Percentiles rank a stretch among this genome's conserved stretches.
These are phyloP conservation scores for Trypanosoma vivax DNA, from an alignment of 208 protist species.

Conservation along the genomic window DNA sequence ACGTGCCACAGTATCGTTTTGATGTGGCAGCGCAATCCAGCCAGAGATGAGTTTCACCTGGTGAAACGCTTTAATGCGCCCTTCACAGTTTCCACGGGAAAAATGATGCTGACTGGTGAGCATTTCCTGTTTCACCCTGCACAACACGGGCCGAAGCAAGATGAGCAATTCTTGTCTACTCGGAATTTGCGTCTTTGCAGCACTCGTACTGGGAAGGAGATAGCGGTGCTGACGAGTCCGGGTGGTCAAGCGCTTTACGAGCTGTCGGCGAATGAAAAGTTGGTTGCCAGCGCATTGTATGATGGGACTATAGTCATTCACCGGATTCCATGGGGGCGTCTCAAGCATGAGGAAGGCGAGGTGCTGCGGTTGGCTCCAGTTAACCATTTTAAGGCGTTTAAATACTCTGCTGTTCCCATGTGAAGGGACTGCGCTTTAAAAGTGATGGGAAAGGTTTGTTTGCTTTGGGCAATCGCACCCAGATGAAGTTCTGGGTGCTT, in stretches of 20 bases:
- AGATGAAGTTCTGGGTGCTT: slow-evolving; percentile 20
- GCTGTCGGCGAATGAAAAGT: slow-evolving; percentile 13
- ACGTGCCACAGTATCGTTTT: slow-evolving; percentile 18
- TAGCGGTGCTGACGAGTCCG: slow-evolving; percentile 11
- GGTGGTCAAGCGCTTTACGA: slow-evolving; percentile 4
- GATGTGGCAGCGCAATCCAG: slow-evolving; percentile 8
- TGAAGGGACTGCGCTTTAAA: slow-evolving; percentile 12
- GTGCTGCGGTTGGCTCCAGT: slow-evolving; percentile 1
- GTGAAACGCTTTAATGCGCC: not conserved
- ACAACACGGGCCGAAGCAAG: not conserved
- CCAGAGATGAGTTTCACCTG: slow-evolving; percentile 11
- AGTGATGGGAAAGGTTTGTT: slow-evolving; percentile 11
- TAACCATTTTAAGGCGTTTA: slow-evolving; percentile 13
- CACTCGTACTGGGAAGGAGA: not conserved
- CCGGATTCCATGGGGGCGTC: slow-evolving; percentile 1
- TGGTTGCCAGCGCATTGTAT: slow-evolving; percentile 12
- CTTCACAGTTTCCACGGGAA: slow-evolving; percentile 10
- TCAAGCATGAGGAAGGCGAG: not conserved
- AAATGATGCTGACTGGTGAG: not conserved
- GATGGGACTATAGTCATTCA: slow-evolving; percentile 19
- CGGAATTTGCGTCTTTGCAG: slow-evolving; percentile 10
- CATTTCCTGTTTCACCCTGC: slow-evolving; percentile 14
- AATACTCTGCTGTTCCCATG: slow-evolving; percentile 7
- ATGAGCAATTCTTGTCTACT: not conserved
- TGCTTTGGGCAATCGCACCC: slow-evolving; percentile 11